Evolutionary conservation across 2,329 filamentous ascomycete genomes (phyloP).

Genomic region (Sporothrix dimorphospora): DNA sequence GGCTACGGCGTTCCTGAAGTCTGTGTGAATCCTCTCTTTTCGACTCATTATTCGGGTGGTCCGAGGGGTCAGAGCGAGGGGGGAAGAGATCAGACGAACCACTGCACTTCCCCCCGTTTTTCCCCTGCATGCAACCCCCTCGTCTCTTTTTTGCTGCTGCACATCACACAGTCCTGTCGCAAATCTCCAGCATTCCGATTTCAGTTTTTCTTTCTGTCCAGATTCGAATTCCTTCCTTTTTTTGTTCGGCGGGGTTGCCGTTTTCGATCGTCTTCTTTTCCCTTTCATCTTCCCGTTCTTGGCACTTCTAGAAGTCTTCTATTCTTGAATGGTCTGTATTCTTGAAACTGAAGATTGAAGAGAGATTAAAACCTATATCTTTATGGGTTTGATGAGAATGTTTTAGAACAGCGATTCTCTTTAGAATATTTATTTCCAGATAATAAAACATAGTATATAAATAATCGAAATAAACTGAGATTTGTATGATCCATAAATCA

Average conservation of each 20-base stretch:
- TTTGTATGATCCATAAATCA: background rate
- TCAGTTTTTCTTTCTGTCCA: background rate
- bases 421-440: background rate
- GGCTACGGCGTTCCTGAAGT: background rate
- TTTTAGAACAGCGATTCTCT: background rate
- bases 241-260: background rate
- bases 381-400: background rate
- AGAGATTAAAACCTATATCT: background rate
- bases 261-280: background rate
- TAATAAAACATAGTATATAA: background rate
- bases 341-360: background rate
- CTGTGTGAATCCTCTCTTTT: background rate
- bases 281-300: background rate
- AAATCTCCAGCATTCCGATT: background rate
- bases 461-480: background rate
- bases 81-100: slow-evolving; percentile 15
- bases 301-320: background rate
- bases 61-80: background rate
- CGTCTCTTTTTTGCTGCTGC: background rate
- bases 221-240: background rate
- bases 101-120: background rate
- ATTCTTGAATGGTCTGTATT: background rate
- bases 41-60: background rate
- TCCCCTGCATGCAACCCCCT: background rate
- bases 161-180: background rate